Evolutionary conservation across 2,329 filamentous ascomycete genomes (phyloP).

Genomic region (Dissoconium aciculare): DNA sequence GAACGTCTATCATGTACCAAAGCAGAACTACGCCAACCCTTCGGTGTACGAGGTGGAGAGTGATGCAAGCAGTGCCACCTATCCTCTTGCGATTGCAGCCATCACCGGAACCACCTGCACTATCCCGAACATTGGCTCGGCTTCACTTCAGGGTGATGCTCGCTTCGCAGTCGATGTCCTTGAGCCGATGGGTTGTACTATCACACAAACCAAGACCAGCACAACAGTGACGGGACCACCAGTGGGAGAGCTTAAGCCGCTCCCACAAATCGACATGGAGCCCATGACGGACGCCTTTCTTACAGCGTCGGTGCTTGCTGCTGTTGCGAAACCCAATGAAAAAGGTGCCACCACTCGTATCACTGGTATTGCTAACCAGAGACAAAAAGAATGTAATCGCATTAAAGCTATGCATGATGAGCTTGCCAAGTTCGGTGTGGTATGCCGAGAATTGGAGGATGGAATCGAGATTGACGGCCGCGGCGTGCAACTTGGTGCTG

Average conservation of each 20-base stretch:
- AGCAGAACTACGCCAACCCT: constrained; percentile 70
- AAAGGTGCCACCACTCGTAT: constrained; percentile 58
- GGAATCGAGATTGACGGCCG: constrained; percentile 64
- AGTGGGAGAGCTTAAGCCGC: constrained; percentile 54
- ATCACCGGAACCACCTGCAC: constrained; percentile 94
- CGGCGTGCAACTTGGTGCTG: constrained; percentile 38
- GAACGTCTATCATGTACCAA: constrained; percentile 88
- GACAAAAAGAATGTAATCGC: constrained; percentile 95
- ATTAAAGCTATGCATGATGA: constrained; percentile 93
- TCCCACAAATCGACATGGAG: constrained; percentile 89
- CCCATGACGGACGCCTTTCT: constrained; percentile 98
- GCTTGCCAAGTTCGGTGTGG: constrained; percentile 81
- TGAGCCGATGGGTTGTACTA: constrained; percentile 80
- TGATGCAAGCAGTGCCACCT: constrained; percentile 93
- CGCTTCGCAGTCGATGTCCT: constrained; percentile 85
- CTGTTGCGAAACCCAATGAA: constrained; percentile 60
- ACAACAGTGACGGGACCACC: constrained; percentile 89
- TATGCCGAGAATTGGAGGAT: constrained; percentile 76
- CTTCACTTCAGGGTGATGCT: constrained; percentile 85
- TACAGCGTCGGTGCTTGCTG: constrained; percentile 82
- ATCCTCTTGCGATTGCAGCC: constrained; percentile 82
- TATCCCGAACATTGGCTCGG: constrained; percentile 86
- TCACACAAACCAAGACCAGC: constrained; percentile 68
- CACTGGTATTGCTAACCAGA: constrained; percentile 88
- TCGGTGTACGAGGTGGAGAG: constrained; percentile 82